These are phyloP conservation scores for Penstemon barbatus DNA, from an alignment of 257 asterid genomes.

Conservation along the genomic window DNA sequence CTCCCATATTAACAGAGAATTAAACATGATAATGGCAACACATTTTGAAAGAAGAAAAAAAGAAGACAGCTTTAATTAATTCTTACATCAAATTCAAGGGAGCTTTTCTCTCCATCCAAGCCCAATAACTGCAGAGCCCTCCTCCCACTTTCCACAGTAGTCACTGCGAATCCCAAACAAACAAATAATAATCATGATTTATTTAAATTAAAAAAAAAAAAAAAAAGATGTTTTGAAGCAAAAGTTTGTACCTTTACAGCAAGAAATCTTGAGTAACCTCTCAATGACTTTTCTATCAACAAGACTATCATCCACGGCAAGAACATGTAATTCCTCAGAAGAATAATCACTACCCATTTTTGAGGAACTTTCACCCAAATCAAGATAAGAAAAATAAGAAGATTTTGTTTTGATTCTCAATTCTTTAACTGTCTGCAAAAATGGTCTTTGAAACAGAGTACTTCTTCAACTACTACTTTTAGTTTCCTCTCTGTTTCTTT, in stretches of 20 bases:
- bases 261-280: constrained; percentile 62
- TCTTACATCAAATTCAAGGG: constrained; percentile 68
- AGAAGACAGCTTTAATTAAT: neutral
- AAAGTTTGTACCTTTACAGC: constrained; percentile 61
- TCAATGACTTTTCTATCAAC: constrained; percentile 79
- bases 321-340: constrained; percentile 62
- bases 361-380: neutral
- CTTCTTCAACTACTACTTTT: too few species aligned
- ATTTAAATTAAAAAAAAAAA: too few species aligned
- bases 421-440: too few species aligned
- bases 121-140: constrained; percentile 91
- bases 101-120: constrained; percentile 66
- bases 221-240: too few species aligned
- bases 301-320: constrained; percentile 80
- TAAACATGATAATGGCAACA: neutral
- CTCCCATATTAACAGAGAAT: neutral
- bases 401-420: neutral
- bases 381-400: too few species aligned
- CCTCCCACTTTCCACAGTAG: constrained; percentile 87
- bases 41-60: neutral
- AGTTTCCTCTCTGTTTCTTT: neutral
- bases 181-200: too few species aligned
- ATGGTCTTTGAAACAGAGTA: too few species aligned
- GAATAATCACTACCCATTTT: constrained; percentile 42
- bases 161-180: constrained; percentile 48